Evolutionary conservation across 2,329 filamentous ascomycete species (phyloP), one percentile per base, ranked within the genome.

Genomic region (Aspergillus intermedius): DNA sequence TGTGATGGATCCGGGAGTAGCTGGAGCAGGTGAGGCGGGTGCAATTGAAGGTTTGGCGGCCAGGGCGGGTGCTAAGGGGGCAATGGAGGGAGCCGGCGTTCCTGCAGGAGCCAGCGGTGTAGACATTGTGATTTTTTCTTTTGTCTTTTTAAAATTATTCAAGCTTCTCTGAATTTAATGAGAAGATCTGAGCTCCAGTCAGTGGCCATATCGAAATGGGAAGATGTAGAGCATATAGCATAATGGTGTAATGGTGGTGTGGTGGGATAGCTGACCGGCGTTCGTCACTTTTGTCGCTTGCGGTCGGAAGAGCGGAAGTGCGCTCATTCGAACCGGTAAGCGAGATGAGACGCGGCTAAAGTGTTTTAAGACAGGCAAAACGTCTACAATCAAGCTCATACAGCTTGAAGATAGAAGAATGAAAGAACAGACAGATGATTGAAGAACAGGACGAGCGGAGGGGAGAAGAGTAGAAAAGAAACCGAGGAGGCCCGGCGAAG

Each of bases 1-100:
- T 32, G 87, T 91, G 66, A 91, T 81, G 46, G 77, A 74, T 46
- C 70, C 62, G 51, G 71, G 66, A 7, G 70, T 68, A 34, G 66
- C 55, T 34, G 68, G 64, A 30, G 64, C 62, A 15, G 71, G 65
- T 10, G 64, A 68, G 25, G 69, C 62, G 2, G 37, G 37, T 58
- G 70, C 70, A 39, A 66, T 59, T 30, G 64, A 58, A 23, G 68
- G 65, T 51, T 70, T 68, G 50, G 66, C 60, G 12, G 68, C 71
- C 49, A 76, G 53, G 45, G 63, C 54, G 46, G 66, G 58, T 39
- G 65, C 67, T 37, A 67, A 64, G 10, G 68, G 68, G n/a, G 67
- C 62, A 9, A 66, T 69, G 49, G 67, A 60, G 62, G 49, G 60
- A 62, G 51, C 59, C 51, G 65, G 64, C 47, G 66, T 59, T 40